phyloP scores from a whole-genome alignment of 305 asterid genomes.

The Plantago rigida region DNA sequence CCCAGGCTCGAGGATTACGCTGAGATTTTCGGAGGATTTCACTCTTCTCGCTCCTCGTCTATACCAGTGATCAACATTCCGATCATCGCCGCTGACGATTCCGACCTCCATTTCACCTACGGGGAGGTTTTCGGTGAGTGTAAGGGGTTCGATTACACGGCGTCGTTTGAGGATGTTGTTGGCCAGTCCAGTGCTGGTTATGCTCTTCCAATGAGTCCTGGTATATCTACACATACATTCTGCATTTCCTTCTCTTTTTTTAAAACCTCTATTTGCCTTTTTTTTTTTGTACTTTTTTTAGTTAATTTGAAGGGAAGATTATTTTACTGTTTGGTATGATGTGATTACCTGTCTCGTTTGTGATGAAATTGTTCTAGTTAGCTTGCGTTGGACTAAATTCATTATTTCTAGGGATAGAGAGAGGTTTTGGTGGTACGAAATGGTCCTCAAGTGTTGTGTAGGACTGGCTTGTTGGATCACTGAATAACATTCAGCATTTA shows the following conservation, averaged over 20 bases:
- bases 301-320: neutral
- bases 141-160: conserved; percentile 39
- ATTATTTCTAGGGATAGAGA: neutral
- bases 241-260: neutral
- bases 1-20: conserved; percentile 70
- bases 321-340: neutral
- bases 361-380: neutral
- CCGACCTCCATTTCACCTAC: conserved; percentile 38
- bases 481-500: neutral
- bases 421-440: neutral
- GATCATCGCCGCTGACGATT: conserved; percentile 22
- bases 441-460: neutral
- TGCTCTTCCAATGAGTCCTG: conserved; percentile 61
- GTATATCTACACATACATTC: conserved; percentile 27
- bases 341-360: neutral
- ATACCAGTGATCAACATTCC: conserved; percentile 76
- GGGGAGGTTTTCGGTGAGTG: conserved; percentile 52
- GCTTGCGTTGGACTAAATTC: neutral
- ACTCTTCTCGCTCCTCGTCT: conserved; percentile 52
- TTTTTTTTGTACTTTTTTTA: neutral
- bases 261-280: neutral
- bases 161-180: conserved; percentile 50
- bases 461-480: neutral
- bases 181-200: conserved; percentile 43
- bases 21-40: conserved; percentile 79